Evolutionary conservation across 2,329 filamentous ascomycete genomes (phyloP).

Genomic region (Hypoxylon sp.): DNA sequence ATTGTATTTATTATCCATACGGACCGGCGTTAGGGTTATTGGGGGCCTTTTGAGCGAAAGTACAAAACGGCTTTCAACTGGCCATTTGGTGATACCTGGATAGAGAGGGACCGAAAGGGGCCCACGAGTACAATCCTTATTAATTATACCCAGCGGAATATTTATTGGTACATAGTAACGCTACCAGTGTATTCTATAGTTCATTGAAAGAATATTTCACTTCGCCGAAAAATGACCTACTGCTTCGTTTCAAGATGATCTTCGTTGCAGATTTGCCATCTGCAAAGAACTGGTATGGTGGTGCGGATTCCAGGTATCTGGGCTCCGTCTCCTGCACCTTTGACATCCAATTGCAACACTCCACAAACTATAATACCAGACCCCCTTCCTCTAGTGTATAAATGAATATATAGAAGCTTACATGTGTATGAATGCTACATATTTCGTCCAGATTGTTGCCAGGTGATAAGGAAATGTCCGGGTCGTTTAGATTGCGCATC

Average conservation of each 20-base stretch:
- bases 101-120: slow-evolving; percentile 24
- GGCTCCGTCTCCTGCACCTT: slow-evolving; percentile 13
- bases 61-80: slow-evolving; percentile 10
- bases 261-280: slow-evolving; percentile 14
- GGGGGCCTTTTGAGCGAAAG: slow-evolving; percentile 9
- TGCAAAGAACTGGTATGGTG: slow-evolving; percentile 1
- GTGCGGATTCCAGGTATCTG: slow-evolving; percentile 5
- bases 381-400: neutral
- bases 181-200: slow-evolving; percentile 14
- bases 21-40: slow-evolving; percentile 22
- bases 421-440: neutral
- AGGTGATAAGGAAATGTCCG: neutral
- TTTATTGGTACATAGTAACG: slow-evolving; percentile 25
- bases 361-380: neutral
- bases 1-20: slow-evolving; percentile 21
- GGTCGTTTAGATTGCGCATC: neutral
- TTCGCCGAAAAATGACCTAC: neutral
- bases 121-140: slow-evolving; percentile 32
- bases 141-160: slow-evolving; percentile 33
- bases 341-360: slow-evolving; percentile 22
- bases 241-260: slow-evolving; percentile 4
- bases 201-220: slow-evolving; percentile 13
- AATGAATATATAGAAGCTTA: neutral
- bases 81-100: slow-evolving; percentile 26
- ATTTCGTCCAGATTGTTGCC: neutral